phyloP scores from a whole-genome alignment of 768 basidiomycete genomes.

The Aureoboletus auriporus region DNA sequence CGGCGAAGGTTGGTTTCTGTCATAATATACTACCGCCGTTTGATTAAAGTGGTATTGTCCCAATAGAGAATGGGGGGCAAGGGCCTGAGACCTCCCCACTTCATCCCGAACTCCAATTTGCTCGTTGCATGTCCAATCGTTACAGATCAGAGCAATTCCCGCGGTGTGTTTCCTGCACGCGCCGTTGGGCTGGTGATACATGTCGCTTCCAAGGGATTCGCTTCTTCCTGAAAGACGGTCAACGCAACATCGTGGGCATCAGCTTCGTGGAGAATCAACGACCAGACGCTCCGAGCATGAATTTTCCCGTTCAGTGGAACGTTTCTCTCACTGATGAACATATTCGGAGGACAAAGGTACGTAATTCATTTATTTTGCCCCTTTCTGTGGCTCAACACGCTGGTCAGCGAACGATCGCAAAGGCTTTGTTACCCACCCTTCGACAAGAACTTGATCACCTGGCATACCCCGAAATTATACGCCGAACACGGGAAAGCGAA shows the following conservation, averaged over 20 bases:
- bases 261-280: slow-evolving; percentile 66
- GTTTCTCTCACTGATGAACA: slow-evolving; percentile 45
- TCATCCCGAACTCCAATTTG: slow-evolving; percentile 68
- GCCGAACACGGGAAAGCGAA: slow-evolving; percentile 73
- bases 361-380: not conserved
- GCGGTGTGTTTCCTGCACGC: slow-evolving; percentile 78
- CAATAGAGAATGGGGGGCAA: slow-evolving; percentile 27
- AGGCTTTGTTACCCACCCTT: slow-evolving; percentile 63
- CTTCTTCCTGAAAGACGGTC: slow-evolving; percentile 63
- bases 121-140: slow-evolving; percentile 81
- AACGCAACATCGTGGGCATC: slow-evolving; percentile 58
- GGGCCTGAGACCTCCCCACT: slow-evolving; percentile 33
- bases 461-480: slow-evolving; percentile 52
- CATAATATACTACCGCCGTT: not conserved
- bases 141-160: slow-evolving; percentile 72
- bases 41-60: slow-evolving; percentile 27
- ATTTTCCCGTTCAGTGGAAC: slow-evolving; percentile 66
- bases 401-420: slow-evolving; percentile 60
- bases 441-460: slow-evolving; percentile 63
- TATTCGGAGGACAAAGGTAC: slow-evolving; percentile 62
- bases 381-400: slow-evolving; percentile 10
- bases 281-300: slow-evolving; percentile 55
- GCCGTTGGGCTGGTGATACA: slow-evolving; percentile 84
- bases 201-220: slow-evolving; percentile 86
- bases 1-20: slow-evolving; percentile 32